These are phyloP conservation scores for Zasmidium citrigriseum DNA, from an alignment of 2,329 filamentous ascomycete species.

Conservation along the genomic window DNA sequence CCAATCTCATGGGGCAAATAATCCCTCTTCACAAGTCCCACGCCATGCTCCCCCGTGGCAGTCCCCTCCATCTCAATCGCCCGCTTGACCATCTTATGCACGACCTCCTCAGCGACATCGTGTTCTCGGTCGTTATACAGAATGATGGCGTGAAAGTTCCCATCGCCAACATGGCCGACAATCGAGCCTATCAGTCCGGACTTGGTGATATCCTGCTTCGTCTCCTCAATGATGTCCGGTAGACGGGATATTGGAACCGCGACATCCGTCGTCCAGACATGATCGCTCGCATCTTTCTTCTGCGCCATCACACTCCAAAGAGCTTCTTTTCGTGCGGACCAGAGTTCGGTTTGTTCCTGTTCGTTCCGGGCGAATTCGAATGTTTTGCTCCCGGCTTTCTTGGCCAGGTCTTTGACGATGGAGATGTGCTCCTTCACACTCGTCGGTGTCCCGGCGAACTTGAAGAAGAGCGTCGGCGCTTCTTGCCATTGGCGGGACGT, in stretches of 20 bases:
- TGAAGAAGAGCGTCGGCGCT: conserved; percentile 72
- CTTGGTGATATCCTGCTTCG: conserved; percentile 64
- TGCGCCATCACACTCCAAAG: conserved; percentile 72
- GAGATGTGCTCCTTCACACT: conserved; percentile 78
- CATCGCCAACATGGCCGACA: conserved; percentile 73
- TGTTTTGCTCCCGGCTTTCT: conserved; percentile 60
- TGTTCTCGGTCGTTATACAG: conserved; percentile 69
- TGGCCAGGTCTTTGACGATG: conserved; percentile 64
- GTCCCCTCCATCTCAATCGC: conserved; percentile 80
- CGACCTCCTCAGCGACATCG: conserved; percentile 66
- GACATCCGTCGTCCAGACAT: conserved; percentile 79
- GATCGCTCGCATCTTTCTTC: conserved; percentile 59
- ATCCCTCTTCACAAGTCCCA: conserved; percentile 81
- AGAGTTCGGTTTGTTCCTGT: conserved; percentile 68
- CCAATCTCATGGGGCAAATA: conserved; percentile 79
- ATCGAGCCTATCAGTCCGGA: conserved; percentile 66
- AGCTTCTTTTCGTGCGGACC: conserved; percentile 74
- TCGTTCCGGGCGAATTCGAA: conserved; percentile 69
- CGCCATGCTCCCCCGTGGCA: conserved; percentile 81
- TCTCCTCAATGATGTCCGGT: conserved; percentile 75
- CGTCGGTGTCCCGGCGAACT: conserved; percentile 67
- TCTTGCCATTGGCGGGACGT: conserved; percentile 68
- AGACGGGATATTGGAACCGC: conserved; percentile 73
- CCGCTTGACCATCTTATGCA: conserved; percentile 82
- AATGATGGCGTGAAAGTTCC: conserved; percentile 71